Evolutionary conservation across 805 yeast species (phyloP).

Genomic region (Phaffomyces opuntiae): DNA sequence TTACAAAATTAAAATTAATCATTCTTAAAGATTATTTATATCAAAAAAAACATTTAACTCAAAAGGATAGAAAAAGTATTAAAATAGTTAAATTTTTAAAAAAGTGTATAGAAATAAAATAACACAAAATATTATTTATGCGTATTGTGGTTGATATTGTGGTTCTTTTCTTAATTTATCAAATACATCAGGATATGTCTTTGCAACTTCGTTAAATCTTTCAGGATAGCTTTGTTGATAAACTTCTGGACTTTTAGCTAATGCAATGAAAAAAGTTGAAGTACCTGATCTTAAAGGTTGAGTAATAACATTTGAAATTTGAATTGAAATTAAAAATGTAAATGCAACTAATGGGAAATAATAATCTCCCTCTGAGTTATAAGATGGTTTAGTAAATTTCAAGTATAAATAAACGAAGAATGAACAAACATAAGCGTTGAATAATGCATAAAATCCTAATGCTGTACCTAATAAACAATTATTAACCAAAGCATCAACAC

Average conservation of each 20-base stretch:
- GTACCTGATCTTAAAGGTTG: constrained; percentile 77
- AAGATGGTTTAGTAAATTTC: constrained; percentile 58
- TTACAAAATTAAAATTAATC: constrained; percentile 13
- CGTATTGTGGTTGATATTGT: neutral
- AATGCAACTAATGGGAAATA: constrained; percentile 73
- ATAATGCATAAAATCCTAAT: constrained; percentile 64
- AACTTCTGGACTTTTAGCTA: constrained; percentile 80
- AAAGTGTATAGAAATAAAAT: neutral
- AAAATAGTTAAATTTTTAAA: neutral
- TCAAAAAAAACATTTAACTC: no score
- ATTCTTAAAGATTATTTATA: no score
- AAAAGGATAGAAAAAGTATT: no score
- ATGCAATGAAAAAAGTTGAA: constrained; percentile 76
- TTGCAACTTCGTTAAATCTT: constrained; percentile 54
- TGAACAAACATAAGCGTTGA: constrained; percentile 62
- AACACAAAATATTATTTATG: neutral
- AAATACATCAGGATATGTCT: constrained; percentile 63
- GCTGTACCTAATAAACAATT: constrained; percentile 80
- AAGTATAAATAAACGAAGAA: constrained; percentile 61
- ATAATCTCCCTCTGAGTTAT: constrained; percentile 51
- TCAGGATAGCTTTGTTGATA: constrained; percentile 68
- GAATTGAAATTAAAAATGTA: constrained; percentile 64
- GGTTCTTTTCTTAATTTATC: constrained; percentile 35
- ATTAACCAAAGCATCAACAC: constrained; percentile 77
- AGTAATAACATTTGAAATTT: constrained; percentile 65